Conservation (phyloP, 495 filamentous ascomycete genomes). For the Tuber umbilicatum region DNA sequence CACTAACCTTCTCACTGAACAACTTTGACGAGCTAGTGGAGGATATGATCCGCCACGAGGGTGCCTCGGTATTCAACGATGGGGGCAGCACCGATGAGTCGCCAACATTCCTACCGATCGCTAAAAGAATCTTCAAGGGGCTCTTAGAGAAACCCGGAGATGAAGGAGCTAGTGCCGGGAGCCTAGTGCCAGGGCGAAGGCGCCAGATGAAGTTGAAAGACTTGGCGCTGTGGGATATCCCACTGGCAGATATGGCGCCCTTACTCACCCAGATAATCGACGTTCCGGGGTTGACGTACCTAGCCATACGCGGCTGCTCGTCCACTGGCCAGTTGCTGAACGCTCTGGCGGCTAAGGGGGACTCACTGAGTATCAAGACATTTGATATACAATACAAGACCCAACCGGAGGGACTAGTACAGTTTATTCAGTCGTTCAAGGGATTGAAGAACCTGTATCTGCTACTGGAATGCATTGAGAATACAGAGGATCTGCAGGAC, state of each 20-base stretch:
- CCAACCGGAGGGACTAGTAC: conserved; percentile 4
- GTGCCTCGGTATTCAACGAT: background rate
- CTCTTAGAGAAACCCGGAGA: conserved; percentile 4
- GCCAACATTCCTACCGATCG: conserved; percentile 12
- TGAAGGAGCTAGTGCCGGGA: background rate
- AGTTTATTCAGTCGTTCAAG: conserved; percentile 10
- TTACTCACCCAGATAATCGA: conserved; percentile 9
- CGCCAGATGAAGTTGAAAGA: conserved; percentile 5
- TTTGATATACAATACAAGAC: conserved; percentile 14
- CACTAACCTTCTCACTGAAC: conserved; percentile 15
- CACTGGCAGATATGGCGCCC: conserved; percentile 8
- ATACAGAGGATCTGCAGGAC: background rate
- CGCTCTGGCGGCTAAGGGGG: conserved; percentile 5
- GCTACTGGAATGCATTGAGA: conserved; percentile 11
- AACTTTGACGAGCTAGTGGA: conserved; percentile 9
- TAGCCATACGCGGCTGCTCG: conserved; percentile 15
- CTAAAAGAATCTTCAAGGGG: conserved; percentile 9
- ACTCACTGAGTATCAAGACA: conserved; percentile 9
- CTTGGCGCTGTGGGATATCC: conserved; percentile 8
- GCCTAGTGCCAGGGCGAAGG: background rate
- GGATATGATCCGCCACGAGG: conserved; percentile 1
- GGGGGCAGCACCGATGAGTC: conserved; percentile 6
- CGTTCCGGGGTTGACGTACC: background rate
- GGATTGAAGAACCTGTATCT: conserved; percentile 20
- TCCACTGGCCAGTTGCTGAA: background rate